Percentiles rank a stretch among this genome's conserved stretches.
Evolutionary conservation across 345 rosid species (phyloP).

Genomic region (Nephelium lappaceum): DNA sequence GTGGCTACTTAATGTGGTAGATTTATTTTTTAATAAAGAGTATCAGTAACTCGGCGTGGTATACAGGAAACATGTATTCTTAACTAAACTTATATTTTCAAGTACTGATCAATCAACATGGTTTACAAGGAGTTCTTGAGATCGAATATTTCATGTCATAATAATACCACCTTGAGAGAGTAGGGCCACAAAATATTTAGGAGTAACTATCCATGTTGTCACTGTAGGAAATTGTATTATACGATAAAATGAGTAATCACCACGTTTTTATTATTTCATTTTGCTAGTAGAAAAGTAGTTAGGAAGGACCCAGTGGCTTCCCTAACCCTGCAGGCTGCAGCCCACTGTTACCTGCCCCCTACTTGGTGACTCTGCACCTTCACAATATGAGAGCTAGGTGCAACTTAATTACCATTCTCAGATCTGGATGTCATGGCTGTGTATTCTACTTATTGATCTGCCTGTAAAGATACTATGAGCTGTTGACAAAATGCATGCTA

Average conservation of each 20-base stretch:
- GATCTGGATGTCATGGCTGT: background rate
- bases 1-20: background rate
- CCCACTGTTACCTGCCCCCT: background rate
- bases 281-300: background rate
- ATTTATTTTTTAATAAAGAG: background rate
- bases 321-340: background rate
- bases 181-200: background rate
- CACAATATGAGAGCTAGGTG: background rate
- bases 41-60: background rate
- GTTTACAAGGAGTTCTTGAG: background rate
- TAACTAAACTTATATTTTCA: background rate
- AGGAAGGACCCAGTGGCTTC: background rate
- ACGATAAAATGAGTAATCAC: background rate
- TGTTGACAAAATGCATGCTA: background rate
- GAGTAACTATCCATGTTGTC: background rate
- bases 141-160: background rate
- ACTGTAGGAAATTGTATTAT: background rate
- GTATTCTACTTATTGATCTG: background rate
- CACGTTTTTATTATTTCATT: background rate
- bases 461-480: background rate
- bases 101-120: background rate
- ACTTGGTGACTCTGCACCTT: background rate
- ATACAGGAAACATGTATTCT: background rate
- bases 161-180: background rate
- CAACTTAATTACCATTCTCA: background rate